Conservation (phyloP, 1,139 yeast species). For the Yamadazyma aaseri region DNA sequence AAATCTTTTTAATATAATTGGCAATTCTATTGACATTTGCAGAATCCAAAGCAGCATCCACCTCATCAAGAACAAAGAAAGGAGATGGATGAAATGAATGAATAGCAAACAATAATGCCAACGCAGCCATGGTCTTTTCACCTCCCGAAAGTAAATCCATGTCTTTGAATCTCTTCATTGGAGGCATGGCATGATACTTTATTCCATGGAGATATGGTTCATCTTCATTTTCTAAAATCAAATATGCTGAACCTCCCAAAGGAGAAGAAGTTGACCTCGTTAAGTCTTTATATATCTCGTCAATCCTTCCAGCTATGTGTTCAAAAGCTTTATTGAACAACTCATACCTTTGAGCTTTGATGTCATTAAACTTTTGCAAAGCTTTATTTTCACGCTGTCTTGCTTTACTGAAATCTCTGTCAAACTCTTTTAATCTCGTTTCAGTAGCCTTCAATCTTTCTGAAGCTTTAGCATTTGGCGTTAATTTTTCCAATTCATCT, state of each 20-base stretch:
- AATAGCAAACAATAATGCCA: slow-evolving; percentile 86
- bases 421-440: slow-evolving; percentile 56
- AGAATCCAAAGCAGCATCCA: slow-evolving; percentile 94
- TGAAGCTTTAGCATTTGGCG: slow-evolving; percentile 79
- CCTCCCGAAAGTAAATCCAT: slow-evolving; percentile 96
- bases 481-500: slow-evolving; percentile 56
- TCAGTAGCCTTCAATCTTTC: slow-evolving; percentile 76
- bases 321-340: slow-evolving; percentile 70
- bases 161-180: slow-evolving; percentile 88
- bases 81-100: slow-evolving; percentile 94
- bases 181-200: slow-evolving; percentile 95
- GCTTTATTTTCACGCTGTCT: slow-evolving; percentile 61
- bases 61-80: slow-evolving; percentile 92
- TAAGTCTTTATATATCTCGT: slow-evolving; percentile 80
- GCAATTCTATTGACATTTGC: slow-evolving; percentile 86
- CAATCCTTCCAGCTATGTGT: slow-evolving; percentile 72
- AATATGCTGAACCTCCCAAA: slow-evolving; percentile 88
- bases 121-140: slow-evolving; percentile 94
- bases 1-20: slow-evolving; percentile 72
- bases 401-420: slow-evolving; percentile 62
- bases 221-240: slow-evolving; percentile 84
- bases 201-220: slow-evolving; percentile 85
- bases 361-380: slow-evolving; percentile 54
- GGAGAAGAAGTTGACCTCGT: slow-evolving; percentile 70
- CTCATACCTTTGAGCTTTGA: slow-evolving; percentile 60